phyloP scores from a whole-genome alignment of 805 yeast genomes.

The Myxozyma lipomycoides region DNA sequence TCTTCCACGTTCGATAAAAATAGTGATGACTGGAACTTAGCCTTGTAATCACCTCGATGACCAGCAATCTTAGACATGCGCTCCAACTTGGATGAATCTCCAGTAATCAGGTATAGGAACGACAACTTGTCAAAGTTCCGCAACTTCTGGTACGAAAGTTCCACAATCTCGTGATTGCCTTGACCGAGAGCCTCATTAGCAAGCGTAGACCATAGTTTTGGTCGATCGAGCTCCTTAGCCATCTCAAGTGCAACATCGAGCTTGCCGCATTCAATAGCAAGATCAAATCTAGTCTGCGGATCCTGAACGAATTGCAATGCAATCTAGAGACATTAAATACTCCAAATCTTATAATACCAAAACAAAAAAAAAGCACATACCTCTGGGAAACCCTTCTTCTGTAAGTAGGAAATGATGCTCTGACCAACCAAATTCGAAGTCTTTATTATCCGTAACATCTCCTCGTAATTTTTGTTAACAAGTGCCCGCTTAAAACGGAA shows the following conservation, averaged over 20 bases:
- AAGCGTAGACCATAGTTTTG: slow-evolving; percentile 71
- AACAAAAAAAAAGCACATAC: background rate
- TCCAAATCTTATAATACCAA: background rate
- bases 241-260: slow-evolving; percentile 81
- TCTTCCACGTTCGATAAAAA: slow-evolving; percentile 71
- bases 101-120: slow-evolving; percentile 79
- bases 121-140: slow-evolving; percentile 84
- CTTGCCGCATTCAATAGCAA: slow-evolving; percentile 92
- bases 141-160: slow-evolving; percentile 81
- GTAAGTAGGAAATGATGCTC: slow-evolving; percentile 90
- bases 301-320: slow-evolving; percentile 96
- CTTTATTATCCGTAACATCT: slow-evolving; percentile 83
- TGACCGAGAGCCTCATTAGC: slow-evolving; percentile 84
- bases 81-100: slow-evolving; percentile 67
- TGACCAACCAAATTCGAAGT: slow-evolving; percentile 93
- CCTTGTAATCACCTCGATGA: slow-evolving; percentile 72
- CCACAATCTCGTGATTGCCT: slow-evolving; percentile 83
- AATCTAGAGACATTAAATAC: slow-evolving; percentile 38
- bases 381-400: slow-evolving; percentile 94
- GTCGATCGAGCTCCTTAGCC: slow-evolving; percentile 70
- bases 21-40: slow-evolving; percentile 77
- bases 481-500: slow-evolving; percentile 92
- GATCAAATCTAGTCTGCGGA: slow-evolving; percentile 90
- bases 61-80: slow-evolving; percentile 90
- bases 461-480: slow-evolving; percentile 82